A percentile compares a stretch with the other conserved stretches of the same genome.
Evolutionary conservation across 2,329 filamentous ascomycete genomes (phyloP).

Genomic region (Orbilia blumenaviensis): DNA sequence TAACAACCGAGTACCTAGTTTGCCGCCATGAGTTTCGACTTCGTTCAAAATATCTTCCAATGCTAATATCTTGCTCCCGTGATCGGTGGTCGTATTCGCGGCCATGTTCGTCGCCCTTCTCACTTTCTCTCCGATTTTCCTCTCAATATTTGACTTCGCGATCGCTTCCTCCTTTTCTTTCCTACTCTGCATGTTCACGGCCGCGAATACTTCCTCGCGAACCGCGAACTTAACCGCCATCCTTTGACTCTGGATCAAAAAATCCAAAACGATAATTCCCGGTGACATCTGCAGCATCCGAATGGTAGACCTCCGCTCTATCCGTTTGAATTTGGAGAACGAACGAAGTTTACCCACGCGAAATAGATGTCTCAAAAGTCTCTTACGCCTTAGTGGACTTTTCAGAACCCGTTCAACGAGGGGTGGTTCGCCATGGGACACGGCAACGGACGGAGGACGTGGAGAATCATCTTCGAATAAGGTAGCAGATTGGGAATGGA

Average conservation of each 20-base stretch:
- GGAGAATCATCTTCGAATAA: not conserved
- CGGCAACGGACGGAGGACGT: not conserved
- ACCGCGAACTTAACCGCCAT: not conserved
- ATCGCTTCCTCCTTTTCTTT: not conserved
- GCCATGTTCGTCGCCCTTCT: not conserved
- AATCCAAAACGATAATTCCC: not conserved
- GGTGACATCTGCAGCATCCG: slow-evolving; percentile 38
- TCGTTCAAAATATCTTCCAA: not conserved
- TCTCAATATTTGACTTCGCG: not conserved
- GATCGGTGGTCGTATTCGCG: not conserved
- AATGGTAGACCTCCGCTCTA: slow-evolving; percentile 13
- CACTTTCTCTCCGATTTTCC: not conserved
- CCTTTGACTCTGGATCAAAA: not conserved
- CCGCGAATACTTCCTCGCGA: not conserved
- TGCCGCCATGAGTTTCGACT: not conserved
- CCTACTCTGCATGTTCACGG: not conserved
- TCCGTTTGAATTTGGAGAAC: slow-evolving; percentile 6
- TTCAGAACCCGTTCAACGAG: not conserved
- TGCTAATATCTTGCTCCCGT: not conserved
- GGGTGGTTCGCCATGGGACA: not conserved
- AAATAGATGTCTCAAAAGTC: not conserved
- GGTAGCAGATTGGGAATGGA: not conserved
- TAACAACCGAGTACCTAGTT: not conserved
- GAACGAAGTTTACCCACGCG: slow-evolving; percentile 20
- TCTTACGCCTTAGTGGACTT: not conserved